Base-by-base conservation (phyloP, 495 filamentous ascomycete genomes). In the Penicillium angulare region DNA sequence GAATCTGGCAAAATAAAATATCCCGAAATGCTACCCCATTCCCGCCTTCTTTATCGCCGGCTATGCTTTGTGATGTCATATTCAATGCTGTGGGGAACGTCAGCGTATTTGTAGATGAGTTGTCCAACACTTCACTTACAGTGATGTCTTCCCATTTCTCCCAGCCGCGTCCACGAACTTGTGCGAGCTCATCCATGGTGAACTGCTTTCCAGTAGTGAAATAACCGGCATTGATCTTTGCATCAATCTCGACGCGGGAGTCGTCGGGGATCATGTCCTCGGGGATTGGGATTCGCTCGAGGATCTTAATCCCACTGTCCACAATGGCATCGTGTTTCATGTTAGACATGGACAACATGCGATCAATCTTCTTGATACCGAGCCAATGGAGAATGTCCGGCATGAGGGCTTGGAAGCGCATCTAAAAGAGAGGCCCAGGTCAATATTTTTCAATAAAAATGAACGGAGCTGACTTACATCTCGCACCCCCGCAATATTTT, bases 251-350 rank as follows among this genome's bases (percentile, higher is more conserved):
- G 12, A 98, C 93, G 44, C 93, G 81, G 43, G 89, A 95, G 72
- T 98, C 93, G 57, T 85, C 89, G 31, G 93, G 93, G 56, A 98
- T 97, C 83, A 92, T 86, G 23, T 88, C 85, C n/a, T 97, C 92
- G 17, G 93, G 93, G 41, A 98, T 91, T 32, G 93, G 92, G 34
- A 98, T 83, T 46, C 93, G 85, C 71, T 97, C 92, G 58, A 86
- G 76, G 62, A 98, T 97, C 45, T 90, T 86, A 60, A 98, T 98
- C 32, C 93, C 93, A 69, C 95, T 90, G 21, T 89, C 81, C 40
- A 98, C 92, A 64, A 98, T 97, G 45, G 93, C 93, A 75, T 98
- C 93, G 69, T 98, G 84, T 73, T 98, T 98, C 93, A 98, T 97
- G 73, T 97, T 95, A 64, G 88, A 93, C 93, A 98, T 97, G 70